Base-by-base conservation (phyloP, 768 basidiomycete species). In the Mycena crocata region DNA sequence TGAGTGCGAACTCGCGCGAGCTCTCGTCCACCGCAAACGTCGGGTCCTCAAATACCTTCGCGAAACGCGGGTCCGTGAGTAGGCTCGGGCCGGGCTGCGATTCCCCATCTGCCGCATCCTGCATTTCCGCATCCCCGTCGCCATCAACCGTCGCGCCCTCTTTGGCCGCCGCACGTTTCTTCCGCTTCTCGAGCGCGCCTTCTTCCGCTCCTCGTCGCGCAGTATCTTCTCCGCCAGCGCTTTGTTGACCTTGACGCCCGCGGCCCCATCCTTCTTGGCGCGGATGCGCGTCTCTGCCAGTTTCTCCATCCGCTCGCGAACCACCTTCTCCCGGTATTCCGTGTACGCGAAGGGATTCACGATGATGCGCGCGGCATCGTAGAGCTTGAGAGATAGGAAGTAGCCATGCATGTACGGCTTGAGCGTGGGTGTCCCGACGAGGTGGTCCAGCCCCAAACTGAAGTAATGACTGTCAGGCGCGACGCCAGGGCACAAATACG, bases 321-420 rank as follows among this genome's bases (percentile, higher is more conserved):
- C 86, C 75, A 95, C 81, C 73, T 90, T 91, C 78, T 97, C 95
- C 68, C 95, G 92, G 78, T 98, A 91, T 74, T 99, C 98, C 42
- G 90, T 90, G 77, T 99, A 98, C 13, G 92, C 95, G 76, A 95
- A 96, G 2, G 98, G 98, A 81, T 99, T 98, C 62, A 95, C 92
- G 71, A 99, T 96, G 69, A 97, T 87, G 34, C 96, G 91, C 2
- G 98, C 98, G 55, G 96, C 92, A 72, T 96, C 94, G 82, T 99
- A 99, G 7, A 99, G 88, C 73, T 95, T 94, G 80, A 99, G 90
- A 6, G 96, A 94, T 68, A 98, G 80, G 83, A 99, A 99, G 88
- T 96, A 99, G 45, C 98, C 98, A 79, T 99, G 98, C 97, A 99
- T 98, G 81, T 99, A 99, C 5, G 98, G 98, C 79, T 97, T 97